Evolutionary conservation across 129 eudicot genomes (phyloP), one percentile per base, ranked within the genome.

Genomic region (Deinandra increscens): DNA sequence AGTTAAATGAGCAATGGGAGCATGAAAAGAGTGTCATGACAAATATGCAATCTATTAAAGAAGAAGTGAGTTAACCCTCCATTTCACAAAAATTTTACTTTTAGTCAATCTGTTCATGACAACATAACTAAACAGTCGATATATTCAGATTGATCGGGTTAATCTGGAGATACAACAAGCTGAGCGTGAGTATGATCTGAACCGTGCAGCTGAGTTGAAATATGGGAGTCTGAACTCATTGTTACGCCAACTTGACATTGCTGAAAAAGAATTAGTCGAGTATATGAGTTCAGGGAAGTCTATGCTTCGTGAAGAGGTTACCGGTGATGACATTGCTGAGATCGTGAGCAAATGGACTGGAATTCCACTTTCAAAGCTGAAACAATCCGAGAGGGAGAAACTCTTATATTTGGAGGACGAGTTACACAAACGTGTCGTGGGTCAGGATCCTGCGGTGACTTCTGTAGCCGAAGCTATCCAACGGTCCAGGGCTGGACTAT

Each of bases 281-380:
- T 90, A 90, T 61, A 75, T 94, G 85, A 87, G 76, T 66, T 87
- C 97, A 11, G 99, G 99, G 22, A 94, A 94, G 78, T 94, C 99
- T 53, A 94, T 94, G 99, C 87, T 89, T n/a, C 84, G 99, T 64
- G 99, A 94, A 76, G 97, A 94, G 84, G 99, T 94, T 14, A 82
- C 91, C 0, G 99, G 97, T 12, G 88, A 72, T 55, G 99, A 94
- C 60, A 94, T 94, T 60, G 97, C 99, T 0, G 97, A 94, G 76
- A 87, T 94, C 8, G 99, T 94, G 33, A 90, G 97, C 73, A 94
- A 94, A 80, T 94, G 99, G 99, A 94, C 99, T 1, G 99, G 99
- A 29, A 94, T 94, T 23, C 99, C 99, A 9, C 88, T 94, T 22
- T 94, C 94, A 9, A 94, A 94, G 81, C 86, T 94, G 7, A 92